These are phyloP conservation scores for Bipolaris zeicola DNA, from an alignment of 2,329 filamentous ascomycete species.

Conservation along the genomic window DNA sequence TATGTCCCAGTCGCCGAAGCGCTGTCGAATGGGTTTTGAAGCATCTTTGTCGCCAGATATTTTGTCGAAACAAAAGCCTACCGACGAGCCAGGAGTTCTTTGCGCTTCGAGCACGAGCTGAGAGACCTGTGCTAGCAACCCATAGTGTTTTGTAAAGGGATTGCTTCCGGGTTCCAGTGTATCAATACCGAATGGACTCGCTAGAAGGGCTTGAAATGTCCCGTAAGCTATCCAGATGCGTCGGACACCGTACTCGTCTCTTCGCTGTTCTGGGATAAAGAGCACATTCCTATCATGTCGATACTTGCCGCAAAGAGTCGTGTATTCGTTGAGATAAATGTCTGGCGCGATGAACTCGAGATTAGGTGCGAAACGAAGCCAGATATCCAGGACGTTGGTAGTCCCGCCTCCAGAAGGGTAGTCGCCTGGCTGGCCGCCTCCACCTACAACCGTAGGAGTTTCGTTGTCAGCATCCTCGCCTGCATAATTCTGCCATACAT, in stretches of 20 bases:
- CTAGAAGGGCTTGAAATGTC: conserved; percentile 26
- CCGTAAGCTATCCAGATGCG: conserved; percentile 36
- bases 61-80: conserved; percentile 55
- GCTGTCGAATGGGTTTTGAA: conserved; percentile 35
- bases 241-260: conserved; percentile 50
- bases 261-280: conserved; percentile 60
- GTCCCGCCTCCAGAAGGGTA: conserved; percentile 55
- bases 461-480: conserved; percentile 21
- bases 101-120: conserved; percentile 48
- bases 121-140: conserved; percentile 45
- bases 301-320: conserved; percentile 53
- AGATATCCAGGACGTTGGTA: conserved; percentile 46
- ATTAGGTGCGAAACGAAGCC: conserved; percentile 53
- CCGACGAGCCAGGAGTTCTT: conserved; percentile 29
- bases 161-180: conserved; percentile 42
- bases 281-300: conserved; percentile 53
- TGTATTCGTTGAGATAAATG: conserved; percentile 58
- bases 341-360: conserved; percentile 58
- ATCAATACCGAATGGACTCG: conserved; percentile 48
- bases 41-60: conserved; percentile 34
- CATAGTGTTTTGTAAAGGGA: conserved; percentile 50
- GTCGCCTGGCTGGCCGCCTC: conserved; percentile 51
- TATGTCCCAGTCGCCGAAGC: conserved; percentile 47
- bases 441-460: conserved; percentile 50
- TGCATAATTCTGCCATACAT: conserved; percentile 54